A percentile compares a stretch with the other conserved stretches of the same genome.
phyloP scores from a whole-genome alignment of 495 filamentous ascomycete genomes.

The Hypoxylon trugodes region DNA sequence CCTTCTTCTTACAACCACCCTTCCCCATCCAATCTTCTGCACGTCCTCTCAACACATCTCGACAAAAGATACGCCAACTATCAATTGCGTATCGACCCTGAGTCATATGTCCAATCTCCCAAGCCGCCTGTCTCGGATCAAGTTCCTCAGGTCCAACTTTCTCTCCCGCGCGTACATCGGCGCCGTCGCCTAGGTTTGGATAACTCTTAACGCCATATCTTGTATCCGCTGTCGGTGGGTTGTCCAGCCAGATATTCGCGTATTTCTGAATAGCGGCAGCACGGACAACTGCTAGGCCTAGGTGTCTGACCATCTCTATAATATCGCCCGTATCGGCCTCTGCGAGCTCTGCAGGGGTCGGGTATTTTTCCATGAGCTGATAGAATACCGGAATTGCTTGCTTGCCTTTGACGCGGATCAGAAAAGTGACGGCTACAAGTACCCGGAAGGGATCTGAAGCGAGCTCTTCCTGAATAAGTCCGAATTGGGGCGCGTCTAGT shows the following conservation, averaged over 20 bases:
- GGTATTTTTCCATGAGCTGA: slow-evolving; percentile 70
- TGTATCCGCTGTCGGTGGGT: slow-evolving; percentile 65
- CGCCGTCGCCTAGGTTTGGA: slow-evolving; percentile 62
- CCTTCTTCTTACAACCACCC: too few relatives aligned
- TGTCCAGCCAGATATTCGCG: slow-evolving; percentile 73
- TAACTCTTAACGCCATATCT: slow-evolving; percentile 77
- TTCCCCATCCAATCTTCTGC: slow-evolving; percentile 69
- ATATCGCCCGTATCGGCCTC: slow-evolving; percentile 66
- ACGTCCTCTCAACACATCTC: slow-evolving; percentile 74
- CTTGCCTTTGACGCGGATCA: slow-evolving; percentile 79
- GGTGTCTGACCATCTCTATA: slow-evolving; percentile 67
- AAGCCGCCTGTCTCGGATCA: slow-evolving; percentile 54
- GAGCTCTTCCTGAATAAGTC: slow-evolving; percentile 84
- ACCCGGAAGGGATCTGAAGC: slow-evolving; percentile 74
- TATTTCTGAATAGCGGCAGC: slow-evolving; percentile 63
- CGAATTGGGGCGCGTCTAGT: slow-evolving; percentile 69
- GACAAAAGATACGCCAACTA: slow-evolving; percentile 93
- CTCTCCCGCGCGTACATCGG: slow-evolving; percentile 62
- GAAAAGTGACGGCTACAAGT: slow-evolving; percentile 79
- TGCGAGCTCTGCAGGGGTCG: slow-evolving; percentile 71
- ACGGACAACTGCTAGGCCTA: slow-evolving; percentile 74
- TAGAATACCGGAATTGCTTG: slow-evolving; percentile 82
- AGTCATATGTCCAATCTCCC: slow-evolving; percentile 89
- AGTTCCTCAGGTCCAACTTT: slow-evolving; percentile 45
- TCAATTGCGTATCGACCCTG: slow-evolving; percentile 91